Conservation (phyloP, 2,329 filamentous ascomycete genomes). For the Ophiostoma piceae region DNA sequence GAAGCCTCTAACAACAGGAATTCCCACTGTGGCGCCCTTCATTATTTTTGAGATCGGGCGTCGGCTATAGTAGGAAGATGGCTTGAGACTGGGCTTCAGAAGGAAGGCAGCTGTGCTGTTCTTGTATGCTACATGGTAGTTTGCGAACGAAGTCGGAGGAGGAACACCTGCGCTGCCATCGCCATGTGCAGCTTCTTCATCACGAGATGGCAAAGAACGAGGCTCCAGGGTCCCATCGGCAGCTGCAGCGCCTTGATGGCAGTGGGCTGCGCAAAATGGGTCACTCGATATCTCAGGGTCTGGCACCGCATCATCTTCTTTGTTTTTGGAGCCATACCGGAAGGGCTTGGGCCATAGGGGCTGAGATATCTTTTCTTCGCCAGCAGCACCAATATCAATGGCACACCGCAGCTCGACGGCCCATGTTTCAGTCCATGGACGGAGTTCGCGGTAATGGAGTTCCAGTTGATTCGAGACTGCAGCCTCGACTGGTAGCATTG, state of each 20-base stretch:
- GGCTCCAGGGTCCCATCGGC: constrained; percentile 47
- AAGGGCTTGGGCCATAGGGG: constrained; percentile 67
- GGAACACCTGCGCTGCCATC: constrained; percentile 34
- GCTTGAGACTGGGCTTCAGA: constrained; percentile 76
- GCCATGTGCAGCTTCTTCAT: no score
- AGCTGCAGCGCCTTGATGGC: constrained; percentile 55
- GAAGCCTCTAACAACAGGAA: constrained; percentile 86
- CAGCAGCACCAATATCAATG: constrained; percentile 78
- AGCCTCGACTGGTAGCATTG: constrained; percentile 83
- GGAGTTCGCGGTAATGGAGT: constrained; percentile 78
- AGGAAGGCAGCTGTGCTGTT: constrained; percentile 73
- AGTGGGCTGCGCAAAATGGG: constrained; percentile 55
- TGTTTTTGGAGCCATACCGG: constrained; percentile 34
- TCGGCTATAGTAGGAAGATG: constrained; percentile 78
- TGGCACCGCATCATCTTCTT: constrained; percentile 29
- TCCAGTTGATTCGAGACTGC: constrained; percentile 87
- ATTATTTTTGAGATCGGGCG: constrained; percentile 77
- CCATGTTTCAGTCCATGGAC: constrained; percentile 90
- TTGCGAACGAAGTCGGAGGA: constrained; percentile 53
- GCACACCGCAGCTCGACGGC: constrained; percentile 84
- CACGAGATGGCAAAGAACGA: background rate
- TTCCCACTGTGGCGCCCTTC: constrained; percentile 75
- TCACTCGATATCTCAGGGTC: constrained; percentile 48
- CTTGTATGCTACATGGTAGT: constrained; percentile 82
- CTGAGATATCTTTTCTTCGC: constrained; percentile 86